Percentiles rank a stretch among this genome's conserved stretches.
Conservation (phyloP, 2,329 filamentous ascomycete genomes). For the Eurotiales sp. region DNA sequence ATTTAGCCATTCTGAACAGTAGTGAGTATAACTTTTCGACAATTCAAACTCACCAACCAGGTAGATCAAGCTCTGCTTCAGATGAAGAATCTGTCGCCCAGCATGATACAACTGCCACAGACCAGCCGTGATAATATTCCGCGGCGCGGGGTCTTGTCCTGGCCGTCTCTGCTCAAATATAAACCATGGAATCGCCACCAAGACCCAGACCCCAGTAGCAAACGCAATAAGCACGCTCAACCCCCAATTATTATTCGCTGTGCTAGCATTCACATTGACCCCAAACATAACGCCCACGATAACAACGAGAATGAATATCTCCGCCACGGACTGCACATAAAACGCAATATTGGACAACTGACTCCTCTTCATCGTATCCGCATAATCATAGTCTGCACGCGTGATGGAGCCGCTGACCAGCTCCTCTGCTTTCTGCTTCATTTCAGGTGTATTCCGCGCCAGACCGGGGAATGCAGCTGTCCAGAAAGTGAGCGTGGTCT, state of each 20-base stretch:
- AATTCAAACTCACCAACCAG: conserved; percentile 51
- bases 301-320: conserved; percentile 60
- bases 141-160: conserved; percentile 50
- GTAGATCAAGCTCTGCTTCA: conserved; percentile 64
- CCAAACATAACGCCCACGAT: conserved; percentile 63
- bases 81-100: conserved; percentile 56
- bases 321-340: conserved; percentile 59
- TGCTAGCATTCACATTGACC: conserved; percentile 56
- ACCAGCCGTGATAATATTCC: conserved; percentile 53
- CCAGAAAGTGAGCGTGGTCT: conserved; percentile 66
- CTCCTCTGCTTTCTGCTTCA: conserved; percentile 49
- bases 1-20: background rate
- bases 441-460: conserved; percentile 51
- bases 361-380: conserved; percentile 61
- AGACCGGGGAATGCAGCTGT: conserved; percentile 61
- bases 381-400: conserved; percentile 57
- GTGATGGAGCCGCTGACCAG: conserved; percentile 52
- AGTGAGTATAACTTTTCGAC: no score
- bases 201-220: conserved; percentile 60
- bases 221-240: conserved; percentile 64
- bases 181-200: conserved; percentile 65
- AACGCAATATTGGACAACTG: conserved; percentile 62
- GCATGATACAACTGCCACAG: conserved; percentile 61
- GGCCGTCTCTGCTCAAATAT: conserved; percentile 61
- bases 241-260: conserved; percentile 63